phyloP scores from a whole-genome alignment of 345 rosid species.

The Hibiscus syriacus region DNA sequence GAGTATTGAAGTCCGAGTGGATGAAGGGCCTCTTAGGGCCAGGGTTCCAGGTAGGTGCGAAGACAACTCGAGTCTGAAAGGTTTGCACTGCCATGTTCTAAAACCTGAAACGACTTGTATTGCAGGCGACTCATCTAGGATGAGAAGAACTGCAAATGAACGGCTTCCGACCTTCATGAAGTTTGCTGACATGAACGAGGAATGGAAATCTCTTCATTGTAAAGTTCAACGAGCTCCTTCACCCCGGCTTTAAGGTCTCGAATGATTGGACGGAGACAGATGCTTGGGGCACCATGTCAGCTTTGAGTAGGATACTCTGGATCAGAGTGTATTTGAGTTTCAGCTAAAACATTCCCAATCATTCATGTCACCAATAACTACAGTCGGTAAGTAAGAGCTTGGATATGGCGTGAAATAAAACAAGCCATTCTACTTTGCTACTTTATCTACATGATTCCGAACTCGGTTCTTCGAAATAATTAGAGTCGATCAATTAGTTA shows the following conservation, averaged over 20 bases:
- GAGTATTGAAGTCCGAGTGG: conserved; percentile 23
- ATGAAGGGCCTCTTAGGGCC: too few species aligned
- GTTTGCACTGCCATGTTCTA: too few species aligned
- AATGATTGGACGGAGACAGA: conserved; percentile 61
- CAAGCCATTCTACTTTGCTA: not conserved
- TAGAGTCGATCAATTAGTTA: not conserved
- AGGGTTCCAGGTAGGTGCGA: too few species aligned
- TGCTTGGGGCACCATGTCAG: conserved; percentile 97
- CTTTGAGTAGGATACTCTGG: conserved; percentile 68
- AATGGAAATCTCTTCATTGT: conserved; percentile 21
- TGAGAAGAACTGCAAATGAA: conserved; percentile 64
- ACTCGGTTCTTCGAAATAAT: not conserved
- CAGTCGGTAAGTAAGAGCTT: too few species aligned
- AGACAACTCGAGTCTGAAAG: conserved; percentile 6
- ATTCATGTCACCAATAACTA: not conserved
- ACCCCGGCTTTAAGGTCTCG: conserved; percentile 63
- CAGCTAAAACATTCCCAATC: not conserved
- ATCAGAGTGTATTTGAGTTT: not conserved
- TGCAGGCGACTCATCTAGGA: too few species aligned
- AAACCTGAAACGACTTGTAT: too few species aligned
- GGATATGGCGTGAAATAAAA: too few species aligned
- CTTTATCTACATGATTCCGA: not conserved
- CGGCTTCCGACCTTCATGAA: conserved; percentile 76
- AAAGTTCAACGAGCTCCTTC: conserved; percentile 62
- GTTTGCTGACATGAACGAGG: conserved; percentile 41